A percentile compares a stretch with the other conserved stretches of the same genome.
Conservation (phyloP, 73 alveolate species). For the Uronychia binucleata region DNA sequence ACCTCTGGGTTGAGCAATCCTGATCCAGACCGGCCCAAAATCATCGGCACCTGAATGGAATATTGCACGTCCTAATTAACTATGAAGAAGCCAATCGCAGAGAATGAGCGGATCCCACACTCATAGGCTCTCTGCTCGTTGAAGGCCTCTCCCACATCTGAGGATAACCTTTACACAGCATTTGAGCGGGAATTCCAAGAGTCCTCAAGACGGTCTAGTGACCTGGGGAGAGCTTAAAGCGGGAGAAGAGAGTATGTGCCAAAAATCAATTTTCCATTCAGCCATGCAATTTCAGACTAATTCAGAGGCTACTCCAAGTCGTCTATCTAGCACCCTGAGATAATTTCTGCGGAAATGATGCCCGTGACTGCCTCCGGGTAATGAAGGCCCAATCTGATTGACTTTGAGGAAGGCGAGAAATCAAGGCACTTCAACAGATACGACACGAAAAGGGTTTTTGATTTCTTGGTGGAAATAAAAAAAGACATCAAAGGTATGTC, state of each 20-base stretch:
- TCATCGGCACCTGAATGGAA: neutral
- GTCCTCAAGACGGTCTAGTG: neutral
- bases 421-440: neutral
- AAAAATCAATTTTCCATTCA: neutral
- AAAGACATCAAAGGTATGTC: constrained; percentile 42
- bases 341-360: no score
- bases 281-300: neutral
- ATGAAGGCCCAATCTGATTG: neutral
- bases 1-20: neutral
- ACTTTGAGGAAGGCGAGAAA: neutral
- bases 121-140: neutral
- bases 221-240: no score
- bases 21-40: neutral
- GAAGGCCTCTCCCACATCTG: neutral
- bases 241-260: no score
- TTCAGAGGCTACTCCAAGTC: no score
- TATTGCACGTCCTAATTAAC: neutral
- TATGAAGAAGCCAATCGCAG: neutral
- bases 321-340: no score
- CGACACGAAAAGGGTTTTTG: neutral
- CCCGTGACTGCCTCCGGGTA: neutral
- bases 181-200: neutral
- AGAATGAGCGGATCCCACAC: neutral
- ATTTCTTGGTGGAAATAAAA: neutral
- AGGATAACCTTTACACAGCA: neutral